Percentiles rank a stretch among this genome's conserved stretches.
Conservation (phyloP, 306 rosid species). For the Quercus variabilis region DNA sequence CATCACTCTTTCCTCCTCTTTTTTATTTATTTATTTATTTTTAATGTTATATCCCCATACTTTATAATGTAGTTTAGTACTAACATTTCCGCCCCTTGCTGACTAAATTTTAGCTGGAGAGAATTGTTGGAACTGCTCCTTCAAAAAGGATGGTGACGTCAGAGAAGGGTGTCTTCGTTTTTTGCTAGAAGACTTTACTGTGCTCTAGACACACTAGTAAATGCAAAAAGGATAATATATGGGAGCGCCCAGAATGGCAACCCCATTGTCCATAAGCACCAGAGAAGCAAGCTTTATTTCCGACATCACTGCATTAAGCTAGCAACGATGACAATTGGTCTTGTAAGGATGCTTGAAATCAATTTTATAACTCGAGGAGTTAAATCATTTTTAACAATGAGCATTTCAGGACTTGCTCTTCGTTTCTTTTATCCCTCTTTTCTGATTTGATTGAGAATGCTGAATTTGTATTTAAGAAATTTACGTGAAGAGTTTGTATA, state of each 20-base stretch:
- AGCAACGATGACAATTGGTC: too few species aligned
- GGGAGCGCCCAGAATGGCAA: too few species aligned
- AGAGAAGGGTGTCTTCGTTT: slow-evolving; percentile 36
- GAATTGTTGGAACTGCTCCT: slow-evolving; percentile 46
- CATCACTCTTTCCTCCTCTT: background rate
- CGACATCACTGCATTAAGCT: too few species aligned
- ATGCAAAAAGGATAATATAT: too few species aligned
- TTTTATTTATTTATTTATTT: background rate
- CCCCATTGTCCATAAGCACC: too few species aligned
- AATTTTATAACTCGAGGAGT: background rate
- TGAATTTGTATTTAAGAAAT: background rate
- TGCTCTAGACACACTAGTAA: too few species aligned
- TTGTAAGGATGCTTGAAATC: background rate
- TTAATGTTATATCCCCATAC: background rate
- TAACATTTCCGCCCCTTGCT: background rate
- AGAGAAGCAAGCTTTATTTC: too few species aligned
- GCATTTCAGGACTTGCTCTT: background rate
- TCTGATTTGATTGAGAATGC: background rate
- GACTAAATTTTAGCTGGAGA: slow-evolving; percentile 36
- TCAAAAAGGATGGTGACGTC: slow-evolving; percentile 46
- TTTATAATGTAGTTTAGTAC: background rate
- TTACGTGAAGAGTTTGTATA: background rate
- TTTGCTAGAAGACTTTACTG: slow-evolving; percentile 22
- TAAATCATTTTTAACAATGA: background rate
- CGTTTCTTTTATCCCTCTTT: background rate